Evolutionary conservation across 169 alveolate genomes (phyloP), one percentile per base, ranked within the genome.

Genomic region (Eimeria tenella): DNA sequence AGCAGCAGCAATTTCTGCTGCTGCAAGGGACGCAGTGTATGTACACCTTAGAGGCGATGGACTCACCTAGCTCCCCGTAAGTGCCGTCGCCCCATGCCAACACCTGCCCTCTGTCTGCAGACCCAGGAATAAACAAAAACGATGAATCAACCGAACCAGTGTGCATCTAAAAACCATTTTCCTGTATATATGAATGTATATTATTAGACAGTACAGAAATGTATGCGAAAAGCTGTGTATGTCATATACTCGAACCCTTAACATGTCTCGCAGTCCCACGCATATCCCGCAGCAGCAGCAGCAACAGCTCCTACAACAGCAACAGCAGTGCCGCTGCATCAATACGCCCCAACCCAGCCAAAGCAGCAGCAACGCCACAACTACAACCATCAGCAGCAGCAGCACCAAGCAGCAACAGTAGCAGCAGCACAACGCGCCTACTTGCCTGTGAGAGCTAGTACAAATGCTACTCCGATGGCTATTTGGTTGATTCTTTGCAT

Each of bases 11-110:
- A 2, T 31, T 31, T 31, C 42, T 31, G 42, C 42, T 31, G 42
- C 42, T 31, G 42, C 42, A 31, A 1, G 42, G 42, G 42, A 31
- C 42, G 42, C 0, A 31, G 42, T 31, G 42, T 31, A 31, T 31
- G 77, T 23, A 5, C 11, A 21, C 9, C 8, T 50, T 4, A 8
- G 9, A 21, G 25, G 0, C 3, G 77, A 21, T 31, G 50, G 8
- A n/a, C 77, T 68, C 50, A 8, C 31, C 19, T 58, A 86, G 70
- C 56, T 86, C 93, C 68, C 93, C 93, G 71, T 86, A 86, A 4
- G 93, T 86, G 52, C 84, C 84, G 71, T 86, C 93, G 25, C 93
- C 93, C 93, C 93, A 86, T 7, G 83, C 93, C 83, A 63, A 21
- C n/a, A 86, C 93, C 31, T 68, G 73, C 4, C 93, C 93, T 15